Conservation (phyloP, 1,284 basidiomycete species). For the Ustilago lituana region DNA sequence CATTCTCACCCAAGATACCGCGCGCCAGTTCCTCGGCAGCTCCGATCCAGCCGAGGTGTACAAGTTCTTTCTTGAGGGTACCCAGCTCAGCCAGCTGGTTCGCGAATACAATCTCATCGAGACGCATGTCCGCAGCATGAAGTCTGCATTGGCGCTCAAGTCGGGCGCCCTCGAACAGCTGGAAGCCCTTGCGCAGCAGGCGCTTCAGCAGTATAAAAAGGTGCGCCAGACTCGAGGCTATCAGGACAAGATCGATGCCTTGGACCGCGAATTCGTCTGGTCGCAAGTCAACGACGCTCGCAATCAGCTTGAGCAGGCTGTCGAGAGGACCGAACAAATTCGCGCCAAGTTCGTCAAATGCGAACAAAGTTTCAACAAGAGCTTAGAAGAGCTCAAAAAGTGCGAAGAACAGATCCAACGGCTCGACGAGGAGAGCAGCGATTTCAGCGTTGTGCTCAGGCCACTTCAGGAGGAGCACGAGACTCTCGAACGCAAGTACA, state of each 20-base stretch:
- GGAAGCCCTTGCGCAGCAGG: slow-evolving; percentile 73
- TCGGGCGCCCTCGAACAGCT: slow-evolving; percentile 80
- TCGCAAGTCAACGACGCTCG: slow-evolving; percentile 81
- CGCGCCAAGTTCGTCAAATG: slow-evolving; percentile 37
- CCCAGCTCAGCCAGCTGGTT: slow-evolving; percentile 85
- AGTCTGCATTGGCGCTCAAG: slow-evolving; percentile 58
- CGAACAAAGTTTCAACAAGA: slow-evolving; percentile 32
- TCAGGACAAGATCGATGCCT: slow-evolving; percentile 74
- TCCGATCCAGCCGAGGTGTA: slow-evolving; percentile 89
- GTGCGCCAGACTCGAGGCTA: slow-evolving; percentile 79
- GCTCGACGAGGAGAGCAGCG: slow-evolving; percentile 57
- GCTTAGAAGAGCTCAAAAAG: slow-evolving; percentile 22
- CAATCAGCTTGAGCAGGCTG: slow-evolving; percentile 58
- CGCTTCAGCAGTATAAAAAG: slow-evolving; percentile 75
- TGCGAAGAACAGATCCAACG: slow-evolving; percentile 35
- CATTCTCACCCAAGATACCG: slow-evolving; percentile 72
- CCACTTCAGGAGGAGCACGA: slow-evolving; percentile 48
- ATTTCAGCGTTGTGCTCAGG: slow-evolving; percentile 32
- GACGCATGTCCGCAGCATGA: slow-evolving; percentile 54
- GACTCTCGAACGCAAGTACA: slow-evolving; percentile 40
- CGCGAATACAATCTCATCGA: slow-evolving; percentile 84
- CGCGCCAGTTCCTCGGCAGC: slow-evolving; percentile 85
- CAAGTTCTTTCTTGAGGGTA: slow-evolving; percentile 88
- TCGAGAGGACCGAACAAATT: slow-evolving; percentile 39
- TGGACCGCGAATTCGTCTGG: slow-evolving; percentile 89